These are phyloP conservation scores for Deuterostichococcus epilithicus DNA, from an alignment of 139 green algal genomes.

Conservation along the genomic window DNA sequence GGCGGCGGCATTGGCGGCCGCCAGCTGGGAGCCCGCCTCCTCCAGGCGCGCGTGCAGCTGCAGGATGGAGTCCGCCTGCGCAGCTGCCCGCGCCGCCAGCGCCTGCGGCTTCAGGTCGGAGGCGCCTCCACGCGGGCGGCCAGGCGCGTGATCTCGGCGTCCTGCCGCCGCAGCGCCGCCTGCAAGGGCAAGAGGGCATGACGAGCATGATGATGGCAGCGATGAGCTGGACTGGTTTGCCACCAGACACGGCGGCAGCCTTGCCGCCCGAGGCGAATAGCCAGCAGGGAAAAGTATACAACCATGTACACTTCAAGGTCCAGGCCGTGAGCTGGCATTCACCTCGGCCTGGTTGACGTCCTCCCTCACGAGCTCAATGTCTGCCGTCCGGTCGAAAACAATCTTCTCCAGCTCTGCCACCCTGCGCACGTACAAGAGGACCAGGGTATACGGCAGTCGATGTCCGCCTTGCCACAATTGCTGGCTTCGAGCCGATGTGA, in stretches of 20 bases:
- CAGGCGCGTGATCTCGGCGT: neutral
- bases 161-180: neutral
- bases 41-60: neutral
- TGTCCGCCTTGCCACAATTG: no score
- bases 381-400: neutral
- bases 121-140: neutral
- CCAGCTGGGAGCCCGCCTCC: neutral
- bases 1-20: neutral
- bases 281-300: no score
- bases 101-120: neutral
- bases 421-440: neutral
- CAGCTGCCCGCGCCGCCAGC: neutral
- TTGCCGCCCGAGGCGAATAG: no score
- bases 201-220: no score
- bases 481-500: no score
- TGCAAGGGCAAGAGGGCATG: neutral
- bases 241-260: no score
- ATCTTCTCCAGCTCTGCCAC: neutral
- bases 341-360: neutral
- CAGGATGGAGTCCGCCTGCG: neutral
- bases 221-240: no score
- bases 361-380: neutral
- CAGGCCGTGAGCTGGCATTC: no score
- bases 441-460: neutral
- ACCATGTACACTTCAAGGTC: no score